A percentile compares a stretch with the other conserved stretches of the same genome.
Evolutionary conservation across 208 protist species (phyloP).

Genomic region (Wallacemonas rigidus): DNA sequence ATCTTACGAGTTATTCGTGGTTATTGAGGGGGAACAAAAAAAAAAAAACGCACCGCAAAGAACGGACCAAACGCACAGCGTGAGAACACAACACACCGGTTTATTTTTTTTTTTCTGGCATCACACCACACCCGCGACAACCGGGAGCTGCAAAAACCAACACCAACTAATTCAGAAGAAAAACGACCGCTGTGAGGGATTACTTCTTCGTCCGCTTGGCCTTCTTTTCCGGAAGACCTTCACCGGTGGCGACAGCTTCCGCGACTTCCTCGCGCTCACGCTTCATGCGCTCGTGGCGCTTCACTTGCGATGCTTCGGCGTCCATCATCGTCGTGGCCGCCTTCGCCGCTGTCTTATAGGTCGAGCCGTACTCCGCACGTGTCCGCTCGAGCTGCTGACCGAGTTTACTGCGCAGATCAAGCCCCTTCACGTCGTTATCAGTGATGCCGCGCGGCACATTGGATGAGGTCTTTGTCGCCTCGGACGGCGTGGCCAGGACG

Average conservation of each 20-base stretch:
- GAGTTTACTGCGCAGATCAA: slow-evolving; percentile 79
- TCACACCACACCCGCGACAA: no score
- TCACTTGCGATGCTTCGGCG: slow-evolving; percentile 49
- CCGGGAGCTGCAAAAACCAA: no score
- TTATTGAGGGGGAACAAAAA: slow-evolving; percentile 5
- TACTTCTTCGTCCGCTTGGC: slow-evolving; percentile 31
- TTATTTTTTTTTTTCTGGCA: neutral
- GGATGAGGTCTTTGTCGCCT: slow-evolving; percentile 20
- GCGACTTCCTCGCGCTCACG: slow-evolving; percentile 60
- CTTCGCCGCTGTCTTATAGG: slow-evolving; percentile 70
- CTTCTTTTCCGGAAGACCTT: slow-evolving; percentile 25
- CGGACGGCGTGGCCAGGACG: slow-evolving; percentile 39
- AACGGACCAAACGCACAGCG: neutral
- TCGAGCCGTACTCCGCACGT: slow-evolving; percentile 69
- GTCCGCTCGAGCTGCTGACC: slow-evolving; percentile 62
- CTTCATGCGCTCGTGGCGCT: slow-evolving; percentile 51
- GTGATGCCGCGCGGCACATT: slow-evolving; percentile 41
- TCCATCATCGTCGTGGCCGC: slow-evolving; percentile 65
- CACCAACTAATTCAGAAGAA: neutral
- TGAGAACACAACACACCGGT: slow-evolving; percentile 1
- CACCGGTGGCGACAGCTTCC: slow-evolving; percentile 63
- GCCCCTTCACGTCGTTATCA: slow-evolving; percentile 38
- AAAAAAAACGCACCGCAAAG: slow-evolving; percentile 3
- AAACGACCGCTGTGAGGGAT: neutral
- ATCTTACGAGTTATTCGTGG: neutral